Base-by-base conservation (phyloP, 345 rosid species). In the Microcos paniculata region DNA sequence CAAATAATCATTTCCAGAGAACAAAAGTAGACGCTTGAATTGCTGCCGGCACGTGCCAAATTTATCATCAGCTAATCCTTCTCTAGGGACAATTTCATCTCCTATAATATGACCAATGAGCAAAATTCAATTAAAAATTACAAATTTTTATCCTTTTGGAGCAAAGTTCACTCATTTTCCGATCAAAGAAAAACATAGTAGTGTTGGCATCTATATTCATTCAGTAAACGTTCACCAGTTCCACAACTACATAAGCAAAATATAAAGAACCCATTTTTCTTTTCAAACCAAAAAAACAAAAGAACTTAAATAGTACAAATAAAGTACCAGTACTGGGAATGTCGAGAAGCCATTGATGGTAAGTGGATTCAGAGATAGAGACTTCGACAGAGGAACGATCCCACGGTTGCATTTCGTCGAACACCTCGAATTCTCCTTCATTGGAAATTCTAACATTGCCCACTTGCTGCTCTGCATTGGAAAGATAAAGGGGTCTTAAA, bases 1-100 rank as follows among this genome's bases (percentile, higher is more conserved):
- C 87, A 96, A 84, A 77, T 96, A 96, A 85, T 96, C 99, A 87
- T 93, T 96, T 70, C 97, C 95, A 77, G 99, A 96, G 85, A 96
- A 96, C 62, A 93, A 72, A 72, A 92, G 88, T 4, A 96, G 87
- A 79, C 88, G 92, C 88, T 87, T 91, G 82, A 80, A 85, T 62
- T 80, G 26, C 63, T 43, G 68, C 33, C 70, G 35, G 58, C 73
- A 62, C 18, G 42, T 55, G 4, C 56, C 80, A 62, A 49, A 62
- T 43, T 43, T 35, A 56, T 70, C 48, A 57, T 79, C 83, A 48
- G 13, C 70, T 26, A 72, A 74, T 58, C 83, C 88, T 79, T 84
- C 80, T 70, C 65, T 71, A 62, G 62, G 51, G 4, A 51, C 55
- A 77, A 77, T 78, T 79, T 93, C 97, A 59, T 91, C 90, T 75